Base-by-base conservation (phyloP, 352 stramenopile genomes). In the Stephanocyclus meneghinianus region DNA sequence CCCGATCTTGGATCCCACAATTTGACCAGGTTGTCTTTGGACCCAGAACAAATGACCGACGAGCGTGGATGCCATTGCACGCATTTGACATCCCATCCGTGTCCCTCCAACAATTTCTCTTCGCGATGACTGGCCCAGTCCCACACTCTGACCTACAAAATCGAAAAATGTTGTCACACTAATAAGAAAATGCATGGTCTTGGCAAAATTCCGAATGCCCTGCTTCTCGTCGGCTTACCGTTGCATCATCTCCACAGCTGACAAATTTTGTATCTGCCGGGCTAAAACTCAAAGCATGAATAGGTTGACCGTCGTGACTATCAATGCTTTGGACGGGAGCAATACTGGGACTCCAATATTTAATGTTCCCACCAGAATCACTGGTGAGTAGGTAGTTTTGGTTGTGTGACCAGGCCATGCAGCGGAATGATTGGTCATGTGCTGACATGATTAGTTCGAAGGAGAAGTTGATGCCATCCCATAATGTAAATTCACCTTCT, bases 21-120 rank as follows among this genome's bases (percentile, higher is more conserved):
- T 91, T 98, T 99, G 45, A 98, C 94, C 40, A 98, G 85, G 84
- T 98, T 98, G 75, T 98, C 96, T 81, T 98, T 98, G 82, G 91
- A 97, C 7, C 96, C 95, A 69, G 94, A 97, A 29, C 95, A 96
- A 80, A 99, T 95, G 16, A 99, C 88, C 57, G 85, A 94, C 3
- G 76, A 87, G 61, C 87, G 53, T 8, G 97, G 96, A 79, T 99
- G 97, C 94, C 98, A 99, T 69, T 97, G 94, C 9, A 97, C 95
- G 68, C 93, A 96, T 88, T 99, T 99, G 71, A 99, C 96, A 82
- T 99, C 97, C 95, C 96, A 99, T 44, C 96, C 96, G 85, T 99
- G 97, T 42, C 96, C 97, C 68, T 96, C 97, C 21, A 98, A 84
- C 35, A 96, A 90, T 47, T 95, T 87, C 84, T 98, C 96, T 86